These are phyloP conservation scores for Stellera chamaejasme DNA, from an alignment of 345 rosid genomes.

Conservation along the genomic window DNA sequence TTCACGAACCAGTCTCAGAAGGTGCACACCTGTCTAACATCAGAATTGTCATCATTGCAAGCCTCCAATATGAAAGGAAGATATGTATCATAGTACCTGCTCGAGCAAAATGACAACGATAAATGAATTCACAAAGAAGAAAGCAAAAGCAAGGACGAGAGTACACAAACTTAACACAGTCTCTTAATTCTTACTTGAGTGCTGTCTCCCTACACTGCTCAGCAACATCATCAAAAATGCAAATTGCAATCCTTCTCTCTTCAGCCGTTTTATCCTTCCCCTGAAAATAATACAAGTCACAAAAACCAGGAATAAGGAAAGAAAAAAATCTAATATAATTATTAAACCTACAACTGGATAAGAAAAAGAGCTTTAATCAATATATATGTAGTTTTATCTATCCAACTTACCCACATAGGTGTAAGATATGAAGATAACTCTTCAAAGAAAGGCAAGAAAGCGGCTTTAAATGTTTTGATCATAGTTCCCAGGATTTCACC, in stretches of 20 bases:
- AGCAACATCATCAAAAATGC: slow-evolving; percentile 98
- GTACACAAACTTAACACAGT: no score
- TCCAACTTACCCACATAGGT: slow-evolving; percentile 97
- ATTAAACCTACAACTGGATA: background rate
- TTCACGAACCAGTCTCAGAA: slow-evolving; percentile 5
- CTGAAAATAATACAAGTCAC: slow-evolving; percentile 25
- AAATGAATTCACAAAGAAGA: slow-evolving; percentile 13
- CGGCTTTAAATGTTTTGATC: slow-evolving; percentile 86
- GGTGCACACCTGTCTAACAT: slow-evolving; percentile 83
- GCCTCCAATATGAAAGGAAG: slow-evolving; percentile 99
- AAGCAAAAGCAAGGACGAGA: slow-evolving; percentile 6
- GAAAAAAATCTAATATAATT: slow-evolving; percentile 7
- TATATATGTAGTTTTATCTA: background rate
- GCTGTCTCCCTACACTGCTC: slow-evolving; percentile 97
- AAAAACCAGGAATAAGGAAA: background rate
- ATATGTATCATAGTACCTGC: slow-evolving; percentile 89
- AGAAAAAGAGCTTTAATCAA: background rate
- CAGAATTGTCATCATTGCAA: slow-evolving; percentile 87
- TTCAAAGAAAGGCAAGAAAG: slow-evolving; percentile 92
- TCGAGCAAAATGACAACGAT: slow-evolving; percentile 14
- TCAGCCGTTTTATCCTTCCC: slow-evolving; percentile 98
- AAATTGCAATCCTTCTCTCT: slow-evolving; percentile 98
- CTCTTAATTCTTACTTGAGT: slow-evolving; percentile 51
- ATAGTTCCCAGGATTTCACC: slow-evolving; percentile 98
- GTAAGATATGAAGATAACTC: slow-evolving; percentile 90